Conservation (phyloP, 345 rosid species). For the Angophora floribunda region DNA sequence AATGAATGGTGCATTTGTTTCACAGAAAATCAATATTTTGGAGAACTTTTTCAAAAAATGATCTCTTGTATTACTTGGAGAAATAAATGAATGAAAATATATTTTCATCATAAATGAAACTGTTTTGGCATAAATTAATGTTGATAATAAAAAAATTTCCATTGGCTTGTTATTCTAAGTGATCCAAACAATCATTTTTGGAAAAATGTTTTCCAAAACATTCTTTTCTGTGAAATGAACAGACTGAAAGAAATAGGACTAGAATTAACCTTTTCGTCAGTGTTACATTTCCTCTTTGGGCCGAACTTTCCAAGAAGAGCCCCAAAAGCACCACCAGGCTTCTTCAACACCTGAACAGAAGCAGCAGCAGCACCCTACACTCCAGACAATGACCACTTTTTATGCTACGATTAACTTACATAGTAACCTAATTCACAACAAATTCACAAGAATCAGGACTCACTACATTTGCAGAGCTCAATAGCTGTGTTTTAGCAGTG, state of each 20-base stretch:
- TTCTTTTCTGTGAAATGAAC: neutral
- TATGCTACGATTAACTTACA: neutral
- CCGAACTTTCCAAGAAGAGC: constrained; percentile 33
- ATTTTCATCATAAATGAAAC: neutral
- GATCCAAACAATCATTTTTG: neutral
- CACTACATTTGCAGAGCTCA: constrained; percentile 27
- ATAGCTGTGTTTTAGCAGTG: neutral
- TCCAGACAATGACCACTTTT: neutral
- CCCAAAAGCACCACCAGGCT: constrained; percentile 49
- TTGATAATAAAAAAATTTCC: neutral
- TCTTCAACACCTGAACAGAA: constrained; percentile 43
- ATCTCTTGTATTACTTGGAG: neutral
- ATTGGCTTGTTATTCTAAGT: neutral
- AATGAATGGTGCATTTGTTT: neutral
- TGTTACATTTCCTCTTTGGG: constrained; percentile 34
- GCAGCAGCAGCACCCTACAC: constrained; percentile 46
- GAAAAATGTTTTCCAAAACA: neutral
- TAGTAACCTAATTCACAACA: neutral
- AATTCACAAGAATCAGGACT: neutral
- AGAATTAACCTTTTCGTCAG: constrained; percentile 34
- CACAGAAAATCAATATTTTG: neutral
- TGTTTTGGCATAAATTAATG: neutral
- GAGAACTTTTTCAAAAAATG: neutral
- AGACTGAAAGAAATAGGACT: neutral
- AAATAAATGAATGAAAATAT: neutral